Base-by-base conservation (phyloP, 176 grass and related monocot species). In the Carex parvula region DNA sequence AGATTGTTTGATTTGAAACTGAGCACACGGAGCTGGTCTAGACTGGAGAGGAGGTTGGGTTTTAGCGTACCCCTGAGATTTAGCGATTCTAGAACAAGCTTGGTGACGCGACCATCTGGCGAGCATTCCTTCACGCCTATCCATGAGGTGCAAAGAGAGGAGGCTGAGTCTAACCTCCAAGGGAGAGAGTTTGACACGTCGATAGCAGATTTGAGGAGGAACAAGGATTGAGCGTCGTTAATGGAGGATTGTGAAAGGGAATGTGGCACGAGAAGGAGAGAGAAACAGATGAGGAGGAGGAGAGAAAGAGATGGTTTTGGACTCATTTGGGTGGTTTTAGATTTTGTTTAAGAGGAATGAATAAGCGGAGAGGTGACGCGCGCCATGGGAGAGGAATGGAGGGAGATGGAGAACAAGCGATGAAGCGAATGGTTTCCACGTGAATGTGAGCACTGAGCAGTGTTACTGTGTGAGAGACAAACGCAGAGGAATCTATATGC, bases 1-100 rank as follows among this genome's bases (percentile, higher is more conserved):
- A 98, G 89, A 8, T 64, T 79, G 86, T 98, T 98, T 58, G 93
- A 89, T 84, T 87, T 95, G 70, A 98, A 85, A 82, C 96, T 98
- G 64, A 98, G 93, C 20, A 98, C 96, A 12, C 96, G 96, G 3
- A 98, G 93, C 84, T 95, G 80, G 73, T 83, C 77, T 60, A 98
- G 89, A 33, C 88, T 88, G 6, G 88, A 84, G 20, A 98, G 86
- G 70, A 95, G 60, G 8, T 87, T 37, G 2, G 87, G 6, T 8
- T 83, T 83, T 14, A 98, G 87, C 35, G 86, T 5, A 3, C 93
- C 96, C 0, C 88, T 98, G 60, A 98, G 92, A 85, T 93, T 93
- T 78, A 95, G 82, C 80, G 81, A 85, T 84, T 98, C 96, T 39
- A 98, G 85, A 29, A 98, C 91, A 29, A 98, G 96, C 91, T 98